A percentile compares a stretch with the other conserved stretches of the same genome.
phyloP scores from a whole-genome alignment of 1,284 basidiomycete genomes.

The Naganishia sp. region DNA sequence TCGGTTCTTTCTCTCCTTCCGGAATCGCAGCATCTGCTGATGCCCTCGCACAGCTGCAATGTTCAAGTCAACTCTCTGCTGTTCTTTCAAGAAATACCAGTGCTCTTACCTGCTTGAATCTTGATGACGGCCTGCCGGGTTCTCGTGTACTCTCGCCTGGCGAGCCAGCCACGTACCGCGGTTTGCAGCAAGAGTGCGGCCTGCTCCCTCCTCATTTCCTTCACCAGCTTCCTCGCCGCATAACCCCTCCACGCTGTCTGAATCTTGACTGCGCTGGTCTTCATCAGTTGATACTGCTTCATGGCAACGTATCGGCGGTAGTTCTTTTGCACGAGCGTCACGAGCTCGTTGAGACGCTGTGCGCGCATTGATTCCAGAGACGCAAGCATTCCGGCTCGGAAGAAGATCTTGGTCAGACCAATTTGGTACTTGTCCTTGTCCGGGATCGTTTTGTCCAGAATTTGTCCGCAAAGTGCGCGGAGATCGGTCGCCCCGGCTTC shows the following conservation, averaged over 20 bases:
- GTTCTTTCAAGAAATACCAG: neutral
- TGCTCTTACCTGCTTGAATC: constrained; percentile 81
- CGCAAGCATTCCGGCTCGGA: constrained; percentile 99
- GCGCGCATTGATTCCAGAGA: constrained; percentile 77
- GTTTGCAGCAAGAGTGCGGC: constrained; percentile 79
- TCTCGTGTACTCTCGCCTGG: constrained; percentile 69
- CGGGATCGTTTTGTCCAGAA: constrained; percentile 81
- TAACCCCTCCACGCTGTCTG: constrained; percentile 94
- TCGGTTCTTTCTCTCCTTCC: constrained; percentile 62
- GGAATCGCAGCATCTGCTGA: constrained; percentile 69
- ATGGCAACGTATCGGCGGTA: constrained; percentile 81
- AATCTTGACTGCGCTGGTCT: constrained; percentile 74
- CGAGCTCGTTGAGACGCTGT: constrained; percentile 81
- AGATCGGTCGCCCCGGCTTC: constrained; percentile 73
- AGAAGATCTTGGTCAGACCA: constrained; percentile 98
- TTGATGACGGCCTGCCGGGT: constrained; percentile 67
- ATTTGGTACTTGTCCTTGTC: constrained; percentile 96
- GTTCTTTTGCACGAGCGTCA: constrained; percentile 97
- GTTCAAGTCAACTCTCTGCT: constrained; percentile 13
- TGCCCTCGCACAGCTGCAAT: constrained; percentile 73
- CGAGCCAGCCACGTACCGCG: constrained; percentile 69
- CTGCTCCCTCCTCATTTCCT: constrained; percentile 69
- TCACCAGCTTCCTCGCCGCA: constrained; percentile 70
- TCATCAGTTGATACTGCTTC: constrained; percentile 74
- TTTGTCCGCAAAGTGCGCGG: constrained; percentile 76